Percentiles rank a stretch among this genome's conserved stretches.
Conservation (phyloP, 371 early-diverging fungal species). For the Syncephalastrum contaminatum region DNA sequence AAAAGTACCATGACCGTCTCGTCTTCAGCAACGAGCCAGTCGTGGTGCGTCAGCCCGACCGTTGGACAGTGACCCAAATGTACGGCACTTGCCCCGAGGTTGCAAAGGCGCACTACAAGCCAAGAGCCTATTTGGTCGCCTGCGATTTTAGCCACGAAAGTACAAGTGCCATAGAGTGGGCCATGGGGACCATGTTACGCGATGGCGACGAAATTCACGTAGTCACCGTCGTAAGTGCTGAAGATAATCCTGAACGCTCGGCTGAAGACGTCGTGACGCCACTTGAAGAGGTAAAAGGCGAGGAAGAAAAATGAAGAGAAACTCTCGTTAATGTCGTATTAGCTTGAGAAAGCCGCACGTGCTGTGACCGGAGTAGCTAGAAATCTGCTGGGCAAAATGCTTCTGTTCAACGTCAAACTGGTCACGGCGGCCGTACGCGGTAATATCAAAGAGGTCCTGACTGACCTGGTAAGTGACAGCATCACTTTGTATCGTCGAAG, state of each 20-base stretch:
- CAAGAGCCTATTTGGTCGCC: constrained; percentile 36
- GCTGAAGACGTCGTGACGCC: constrained; percentile 12
- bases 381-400: constrained; percentile 33
- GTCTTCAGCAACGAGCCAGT: constrained; percentile 27
- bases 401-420: constrained; percentile 48
- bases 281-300: constrained; percentile 11
- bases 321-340: not conserved
- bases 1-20: constrained; percentile 10
- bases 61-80: constrained; percentile 19
- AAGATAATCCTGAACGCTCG: constrained; percentile 35
- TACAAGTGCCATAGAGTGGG: constrained; percentile 52
- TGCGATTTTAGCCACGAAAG: constrained; percentile 49
- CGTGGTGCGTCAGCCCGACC: constrained; percentile 15
- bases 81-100: constrained; percentile 23
- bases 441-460: constrained; percentile 50
- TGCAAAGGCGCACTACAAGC: constrained; percentile 3
- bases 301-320: not conserved
- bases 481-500: too few species aligned
- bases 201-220: constrained; percentile 55
- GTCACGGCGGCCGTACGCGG: constrained; percentile 50
- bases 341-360: constrained; percentile 26
- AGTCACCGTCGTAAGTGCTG: constrained; percentile 45
- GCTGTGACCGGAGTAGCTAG: constrained; percentile 32
- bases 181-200: constrained; percentile 56
- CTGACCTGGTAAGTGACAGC: constrained; percentile 24